Evolutionary conservation across 495 filamentous ascomycete genomes (phyloP).

Genomic region (Lepidopterella palustris): DNA sequence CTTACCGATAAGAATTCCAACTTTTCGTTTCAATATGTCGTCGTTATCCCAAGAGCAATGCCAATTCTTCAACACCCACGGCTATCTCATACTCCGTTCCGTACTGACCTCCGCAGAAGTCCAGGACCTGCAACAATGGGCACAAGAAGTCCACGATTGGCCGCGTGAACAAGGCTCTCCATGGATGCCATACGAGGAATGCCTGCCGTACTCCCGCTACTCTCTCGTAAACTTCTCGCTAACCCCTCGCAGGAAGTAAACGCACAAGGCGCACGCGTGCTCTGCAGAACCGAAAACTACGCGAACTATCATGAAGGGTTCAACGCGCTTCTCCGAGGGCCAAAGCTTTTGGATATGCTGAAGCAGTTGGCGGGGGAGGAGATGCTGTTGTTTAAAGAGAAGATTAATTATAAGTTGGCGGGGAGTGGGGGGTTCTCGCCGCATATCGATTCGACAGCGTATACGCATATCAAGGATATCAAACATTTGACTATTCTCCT

Average conservation of each 20-base stretch:
- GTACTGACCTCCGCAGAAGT: conserved; percentile 34
- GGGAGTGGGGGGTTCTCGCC: conserved; percentile 43
- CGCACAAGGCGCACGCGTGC: conserved; percentile 36
- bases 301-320: conserved; percentile 41
- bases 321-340: conserved; percentile 39
- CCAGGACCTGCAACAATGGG: conserved; percentile 38
- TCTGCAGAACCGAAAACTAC: conserved; percentile 46
- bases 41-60: conserved; percentile 30
- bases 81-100: conserved; percentile 38
- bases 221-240: not conserved
- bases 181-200: conserved; percentile 42
- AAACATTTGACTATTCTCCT: conserved; percentile 44
- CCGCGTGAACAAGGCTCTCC: conserved; percentile 34
- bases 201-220: not conserved
- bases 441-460: conserved; percentile 45
- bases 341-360: conserved; percentile 35
- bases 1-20: not conserved
- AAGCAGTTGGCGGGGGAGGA: conserved; percentile 40
- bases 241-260: conserved; percentile 40
- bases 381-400: conserved; percentile 47
- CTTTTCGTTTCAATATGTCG: not conserved
- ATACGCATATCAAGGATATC: conserved; percentile 44
- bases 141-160: conserved; percentile 40
- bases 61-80: conserved; percentile 36
- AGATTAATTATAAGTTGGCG: conserved; percentile 44